These are phyloP conservation scores for Globisporangium spinosum DNA, from an alignment of 352 stramenopile genomes.

Conservation along the genomic window DNA sequence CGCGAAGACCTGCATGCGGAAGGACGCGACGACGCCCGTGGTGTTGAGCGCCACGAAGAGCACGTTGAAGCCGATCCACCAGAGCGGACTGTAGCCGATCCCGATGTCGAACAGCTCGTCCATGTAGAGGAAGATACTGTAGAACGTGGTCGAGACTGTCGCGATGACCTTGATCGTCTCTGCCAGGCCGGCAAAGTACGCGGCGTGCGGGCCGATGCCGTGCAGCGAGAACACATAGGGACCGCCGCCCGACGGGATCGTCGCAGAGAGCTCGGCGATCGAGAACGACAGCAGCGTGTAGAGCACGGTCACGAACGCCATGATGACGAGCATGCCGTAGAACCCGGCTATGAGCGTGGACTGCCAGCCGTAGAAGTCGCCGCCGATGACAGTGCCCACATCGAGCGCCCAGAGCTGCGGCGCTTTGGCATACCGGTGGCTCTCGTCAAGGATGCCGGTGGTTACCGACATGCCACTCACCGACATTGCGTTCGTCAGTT, in stretches of 20 bases:
- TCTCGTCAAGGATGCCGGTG: conserved; percentile 2
- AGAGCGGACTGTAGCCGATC: conserved; percentile 36
- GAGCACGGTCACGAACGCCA: conserved; percentile 58
- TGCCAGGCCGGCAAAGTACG: conserved; percentile 62
- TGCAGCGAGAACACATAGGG: conserved; percentile 69
- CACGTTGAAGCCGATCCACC: conserved; percentile 52
- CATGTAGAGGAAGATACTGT: conserved; percentile 59
- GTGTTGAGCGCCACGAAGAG: conserved; percentile 67
- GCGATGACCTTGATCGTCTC: conserved; percentile 62
- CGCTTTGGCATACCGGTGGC: conserved; percentile 53
- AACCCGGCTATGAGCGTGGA: conserved; percentile 58
- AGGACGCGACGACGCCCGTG: conserved; percentile 50
- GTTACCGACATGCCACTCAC: conserved; percentile 5
- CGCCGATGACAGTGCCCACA: conserved; percentile 62
- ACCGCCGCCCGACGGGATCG: conserved; percentile 51
- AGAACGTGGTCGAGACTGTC: conserved; percentile 43
- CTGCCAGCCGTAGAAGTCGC: conserved; percentile 77
- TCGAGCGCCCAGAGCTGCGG: conserved; percentile 68
- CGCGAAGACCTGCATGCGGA: conserved; percentile 54
- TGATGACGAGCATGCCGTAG: conserved; percentile 53
- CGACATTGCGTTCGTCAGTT: background rate
- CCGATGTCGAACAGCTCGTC: conserved; percentile 44
- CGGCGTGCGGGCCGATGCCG: conserved; percentile 42
- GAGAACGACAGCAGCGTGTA: conserved; percentile 71
- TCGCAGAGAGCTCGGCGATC: conserved; percentile 65